Conservation (phyloP, 257 asterid genomes). For the Plantago major region DNA sequence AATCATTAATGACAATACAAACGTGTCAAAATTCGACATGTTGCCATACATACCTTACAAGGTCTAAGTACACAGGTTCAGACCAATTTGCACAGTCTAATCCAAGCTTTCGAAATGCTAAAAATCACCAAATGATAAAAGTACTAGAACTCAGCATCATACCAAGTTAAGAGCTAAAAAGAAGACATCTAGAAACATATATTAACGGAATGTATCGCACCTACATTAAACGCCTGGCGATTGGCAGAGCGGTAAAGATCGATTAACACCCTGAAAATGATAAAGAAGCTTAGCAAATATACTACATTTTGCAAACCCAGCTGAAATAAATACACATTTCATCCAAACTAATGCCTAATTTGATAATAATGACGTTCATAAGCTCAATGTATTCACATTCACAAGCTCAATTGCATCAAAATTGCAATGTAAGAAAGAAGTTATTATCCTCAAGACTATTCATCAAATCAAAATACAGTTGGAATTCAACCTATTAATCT, state of each 20-base stretch:
- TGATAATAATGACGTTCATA: too few relatives aligned
- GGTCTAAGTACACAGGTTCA: slow-evolving; percentile 87
- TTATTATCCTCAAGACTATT: neutral
- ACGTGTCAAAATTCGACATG: neutral
- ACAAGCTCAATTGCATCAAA: neutral
- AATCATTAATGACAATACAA: too few relatives aligned
- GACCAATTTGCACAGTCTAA: slow-evolving; percentile 98
- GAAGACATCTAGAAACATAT: neutral
- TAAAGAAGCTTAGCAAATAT: neutral
- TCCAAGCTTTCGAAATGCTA: slow-evolving; percentile 91
- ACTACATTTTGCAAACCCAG: neutral
- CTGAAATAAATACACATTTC: neutral
- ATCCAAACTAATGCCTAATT: too few relatives aligned
- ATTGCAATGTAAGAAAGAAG: neutral
- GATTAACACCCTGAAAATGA: slow-evolving; percentile 74
- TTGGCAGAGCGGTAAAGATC: slow-evolving; percentile 74
- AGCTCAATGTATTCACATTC: neutral
- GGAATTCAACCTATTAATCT: too few relatives aligned
- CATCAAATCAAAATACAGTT: neutral
- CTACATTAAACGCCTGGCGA: slow-evolving; percentile 81
- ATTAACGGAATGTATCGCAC: slow-evolving; percentile 29
- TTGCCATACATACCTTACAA: slow-evolving; percentile 73
- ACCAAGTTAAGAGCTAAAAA: neutral
- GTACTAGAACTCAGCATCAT: slow-evolving; percentile 12
- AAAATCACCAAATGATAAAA: slow-evolving; percentile 34